These are phyloP conservation scores for Irpex lacteus DNA, from an alignment of 1,284 basidiomycete species.

Conservation along the genomic window DNA sequence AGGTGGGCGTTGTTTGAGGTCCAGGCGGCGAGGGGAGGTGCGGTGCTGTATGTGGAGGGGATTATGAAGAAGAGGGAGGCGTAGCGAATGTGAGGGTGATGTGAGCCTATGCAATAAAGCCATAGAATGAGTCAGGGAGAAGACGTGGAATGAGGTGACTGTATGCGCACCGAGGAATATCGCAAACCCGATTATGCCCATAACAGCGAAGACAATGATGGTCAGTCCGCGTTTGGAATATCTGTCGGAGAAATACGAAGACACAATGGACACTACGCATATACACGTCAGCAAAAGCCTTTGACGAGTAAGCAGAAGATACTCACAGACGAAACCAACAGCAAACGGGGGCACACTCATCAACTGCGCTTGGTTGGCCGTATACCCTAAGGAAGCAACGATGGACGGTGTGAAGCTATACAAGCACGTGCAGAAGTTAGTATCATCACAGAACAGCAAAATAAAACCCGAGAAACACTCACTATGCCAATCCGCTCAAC, in stretches of 20 bases:
- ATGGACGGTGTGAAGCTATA: conserved; percentile 34
- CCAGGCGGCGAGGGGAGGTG: conserved; percentile 61
- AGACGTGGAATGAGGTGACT: too few relatives aligned
- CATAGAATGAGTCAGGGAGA: too few relatives aligned
- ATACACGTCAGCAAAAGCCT: conserved; percentile 27
- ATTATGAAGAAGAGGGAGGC: conserved; percentile 59
- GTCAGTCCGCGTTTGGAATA: neutral
- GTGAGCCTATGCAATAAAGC: neutral
- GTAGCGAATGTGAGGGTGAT: conserved; percentile 25
- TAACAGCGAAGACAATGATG: conserved; percentile 39
- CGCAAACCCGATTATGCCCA: conserved; percentile 50
- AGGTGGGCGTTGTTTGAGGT: conserved; percentile 60
- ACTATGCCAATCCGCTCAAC: conserved; percentile 7
- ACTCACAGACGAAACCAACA: neutral
- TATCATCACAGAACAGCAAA: neutral
- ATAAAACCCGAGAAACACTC: neutral
- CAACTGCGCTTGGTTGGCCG: neutral
- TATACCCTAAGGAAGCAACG: neutral
- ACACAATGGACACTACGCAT: neutral
- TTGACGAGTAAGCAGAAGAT: conserved; percentile 22
- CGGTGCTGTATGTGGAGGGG: conserved; percentile 60
- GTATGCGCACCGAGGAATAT: conserved; percentile 58
- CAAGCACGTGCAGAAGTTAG: conserved; percentile 25
- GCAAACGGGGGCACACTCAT: neutral
- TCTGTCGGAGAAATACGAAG: neutral